Evolutionary conservation across 306 rosid genomes (phyloP).

Genomic region (Datisca glomerata): DNA sequence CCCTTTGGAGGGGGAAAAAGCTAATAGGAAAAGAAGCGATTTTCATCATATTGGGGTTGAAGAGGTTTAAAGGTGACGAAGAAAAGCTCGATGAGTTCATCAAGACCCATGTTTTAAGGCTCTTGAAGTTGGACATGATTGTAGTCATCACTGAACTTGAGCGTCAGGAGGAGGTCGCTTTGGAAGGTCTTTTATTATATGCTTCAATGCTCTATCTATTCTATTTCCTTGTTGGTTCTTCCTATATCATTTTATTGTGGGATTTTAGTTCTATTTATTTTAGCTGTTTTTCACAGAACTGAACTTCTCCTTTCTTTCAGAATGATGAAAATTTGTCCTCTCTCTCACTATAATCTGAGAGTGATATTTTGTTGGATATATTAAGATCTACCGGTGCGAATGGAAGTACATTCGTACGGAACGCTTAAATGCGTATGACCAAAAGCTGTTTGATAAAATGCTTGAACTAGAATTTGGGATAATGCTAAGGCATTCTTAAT

Average conservation of each 20-base stretch:
- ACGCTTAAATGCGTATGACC: constrained; percentile 6
- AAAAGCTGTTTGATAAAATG: constrained; percentile 44
- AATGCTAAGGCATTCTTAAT: neutral
- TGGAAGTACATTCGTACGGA: too few relatives aligned
- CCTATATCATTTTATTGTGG: neutral
- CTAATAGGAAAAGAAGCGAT: constrained; percentile 83
- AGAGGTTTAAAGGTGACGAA: constrained; percentile 64
- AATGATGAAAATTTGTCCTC: neutral
- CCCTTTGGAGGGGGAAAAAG: constrained; percentile 95
- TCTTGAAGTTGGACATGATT: constrained; percentile 70
- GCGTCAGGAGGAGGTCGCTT: constrained; percentile 80
- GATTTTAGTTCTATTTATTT: too few relatives aligned
- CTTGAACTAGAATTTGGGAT: constrained; percentile 1
- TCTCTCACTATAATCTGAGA: neutral
- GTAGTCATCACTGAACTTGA: constrained; percentile 84
- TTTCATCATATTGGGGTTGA: constrained; percentile 56
- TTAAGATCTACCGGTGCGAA: too few relatives aligned
- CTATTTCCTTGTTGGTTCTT: neutral
- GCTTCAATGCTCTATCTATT: constrained; percentile 2
- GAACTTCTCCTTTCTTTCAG: neutral
- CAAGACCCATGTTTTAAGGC: constrained; percentile 52
- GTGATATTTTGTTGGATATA: too few relatives aligned
- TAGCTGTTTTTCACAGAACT: too few relatives aligned
- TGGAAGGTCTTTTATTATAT: constrained; percentile 39
- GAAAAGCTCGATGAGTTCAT: constrained; percentile 63